Evolutionary conservation across 805 yeast genomes (phyloP), one percentile per base, ranked within the genome.

Genomic region (Candida parachauliodes): DNA sequence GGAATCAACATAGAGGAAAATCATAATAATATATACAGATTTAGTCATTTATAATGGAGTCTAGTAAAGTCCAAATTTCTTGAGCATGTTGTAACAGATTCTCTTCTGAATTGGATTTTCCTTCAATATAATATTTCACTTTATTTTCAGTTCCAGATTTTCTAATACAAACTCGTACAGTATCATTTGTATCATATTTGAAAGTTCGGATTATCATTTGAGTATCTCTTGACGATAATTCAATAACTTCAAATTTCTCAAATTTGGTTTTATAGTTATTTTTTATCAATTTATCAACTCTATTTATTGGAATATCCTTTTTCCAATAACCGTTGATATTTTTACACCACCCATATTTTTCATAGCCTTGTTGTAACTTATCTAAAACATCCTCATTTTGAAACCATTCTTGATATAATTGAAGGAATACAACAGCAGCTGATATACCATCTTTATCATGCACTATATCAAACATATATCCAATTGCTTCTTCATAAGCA

Each of bases 131-230:
- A 1, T 91, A 85, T 58, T 91, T 91, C 45, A 91, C 67, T 56
- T 91, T 91, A 2, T 97, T 97, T 57, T 91, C 98, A 0, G 98
- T 91, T 8, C 98, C 98, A 3, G 96, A 87, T 0, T 97, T 97
- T 37, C 98, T 72, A 34, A 86, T 79, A 0, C 98, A 89, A 53
- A 89, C 81, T 24, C 95, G 63, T 2, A 87, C 79, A 8, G 24
- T 42, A 8, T 37, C 44, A 5, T 36, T 30, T n/a, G n/a, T n/a
- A 33, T 19, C 36, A 7, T 9, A 10, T 19, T 43, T 46, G 16
- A 87, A 60, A 17, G 60, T 58, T 1, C 74, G 81, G 0, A 96
- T 88, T 46, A 91, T 80, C 97, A 93, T 93, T 49, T 93, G 95
- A 1, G 66, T 51, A 0, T 81, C 56, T 42, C 89, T 94, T 1